phyloP scores from a whole-genome alignment of 176 grass and related monocot genomes.

The Eleusine coracana region DNA sequence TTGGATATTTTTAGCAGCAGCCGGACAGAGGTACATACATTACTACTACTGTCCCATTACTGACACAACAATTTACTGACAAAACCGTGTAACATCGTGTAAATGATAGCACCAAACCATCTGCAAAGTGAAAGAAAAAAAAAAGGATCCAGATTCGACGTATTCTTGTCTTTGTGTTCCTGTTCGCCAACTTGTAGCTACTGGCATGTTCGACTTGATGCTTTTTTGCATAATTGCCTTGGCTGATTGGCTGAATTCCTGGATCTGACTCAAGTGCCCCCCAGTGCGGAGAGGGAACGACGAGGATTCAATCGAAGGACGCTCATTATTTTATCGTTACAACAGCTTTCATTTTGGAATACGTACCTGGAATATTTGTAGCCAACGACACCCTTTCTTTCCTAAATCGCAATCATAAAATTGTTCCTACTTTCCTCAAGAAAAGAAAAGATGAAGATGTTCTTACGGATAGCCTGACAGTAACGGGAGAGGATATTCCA shows the following conservation, averaged over 20 bases:
- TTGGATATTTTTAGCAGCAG: constrained; percentile 31
- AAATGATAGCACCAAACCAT: constrained; percentile 25
- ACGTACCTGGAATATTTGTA: neutral
- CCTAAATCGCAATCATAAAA: neutral
- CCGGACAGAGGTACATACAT: constrained; percentile 40
- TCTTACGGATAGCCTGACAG: neutral
- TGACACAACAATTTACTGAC: constrained; percentile 39
- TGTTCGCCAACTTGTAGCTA: neutral
- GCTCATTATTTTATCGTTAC: neutral
- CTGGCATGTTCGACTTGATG: neutral
- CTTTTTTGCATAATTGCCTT: neutral
- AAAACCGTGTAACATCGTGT: constrained; percentile 37
- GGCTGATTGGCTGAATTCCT: constrained; percentile 7
- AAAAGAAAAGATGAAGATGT: neutral
- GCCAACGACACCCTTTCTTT: neutral
- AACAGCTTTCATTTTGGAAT: neutral
- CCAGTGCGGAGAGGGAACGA: neutral
- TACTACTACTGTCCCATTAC: constrained; percentile 8
- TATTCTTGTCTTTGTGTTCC: neutral
- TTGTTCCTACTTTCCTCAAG: neutral
- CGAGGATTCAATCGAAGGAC: neutral
- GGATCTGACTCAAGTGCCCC: neutral
- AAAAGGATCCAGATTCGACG: neutral
- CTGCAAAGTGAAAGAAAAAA: neutral
- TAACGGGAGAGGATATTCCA: neutral